Base-by-base conservation (phyloP, 495 filamentous ascomycete species). In the Trichoderma reesei region DNA sequence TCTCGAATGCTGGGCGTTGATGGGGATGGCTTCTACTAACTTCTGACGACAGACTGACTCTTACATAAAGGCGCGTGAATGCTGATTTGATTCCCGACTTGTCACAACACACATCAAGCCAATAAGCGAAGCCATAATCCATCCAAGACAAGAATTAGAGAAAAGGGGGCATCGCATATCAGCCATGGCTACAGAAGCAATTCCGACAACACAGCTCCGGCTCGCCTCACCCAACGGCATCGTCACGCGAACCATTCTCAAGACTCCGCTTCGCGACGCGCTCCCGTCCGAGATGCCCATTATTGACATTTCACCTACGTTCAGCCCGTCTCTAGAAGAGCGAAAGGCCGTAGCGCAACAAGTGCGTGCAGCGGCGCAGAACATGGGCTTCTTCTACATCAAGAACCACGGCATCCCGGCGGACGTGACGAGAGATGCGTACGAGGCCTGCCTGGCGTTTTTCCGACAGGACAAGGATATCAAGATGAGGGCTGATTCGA, bases 351-450 rank as follows among this genome's bases (percentile, higher is more conserved):
- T 82, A 0, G 78, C 79, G 3, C 31, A 60, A 9, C 65, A 77
- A 31, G 77, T 82, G 63, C 69, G 73, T 39, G 66, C 70, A 36
- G 79, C 78, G 3, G 79, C 77, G 46, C 75, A 71, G 3, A 77
- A 64, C 48, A 71, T 68, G 2, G 79, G 79, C 16, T 82, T 82
- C 71, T 80, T 82, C 72, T 80, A 79, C 69, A 79, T 82, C 67
- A 73, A 73, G 60, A 78, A 82, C 63, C 82, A 84, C 69, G 77
- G 80, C 0, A 80, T 85, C 41, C 61, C 75, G 0, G 67, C 78
- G 14, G 64, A 72, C 0, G 44, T 78, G 0, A 77, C 79, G 60
- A 64, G 74, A 10, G 37, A 67, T 26, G 70, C 72, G 6, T 64
- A 69, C 36, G 36, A 26, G 26, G 63, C 65, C 5, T 71, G 75